Evolutionary conservation across 2,329 filamentous ascomycete genomes (phyloP), one percentile per base, ranked within the genome.

Genomic region (Hypoxylon sp.): DNA sequence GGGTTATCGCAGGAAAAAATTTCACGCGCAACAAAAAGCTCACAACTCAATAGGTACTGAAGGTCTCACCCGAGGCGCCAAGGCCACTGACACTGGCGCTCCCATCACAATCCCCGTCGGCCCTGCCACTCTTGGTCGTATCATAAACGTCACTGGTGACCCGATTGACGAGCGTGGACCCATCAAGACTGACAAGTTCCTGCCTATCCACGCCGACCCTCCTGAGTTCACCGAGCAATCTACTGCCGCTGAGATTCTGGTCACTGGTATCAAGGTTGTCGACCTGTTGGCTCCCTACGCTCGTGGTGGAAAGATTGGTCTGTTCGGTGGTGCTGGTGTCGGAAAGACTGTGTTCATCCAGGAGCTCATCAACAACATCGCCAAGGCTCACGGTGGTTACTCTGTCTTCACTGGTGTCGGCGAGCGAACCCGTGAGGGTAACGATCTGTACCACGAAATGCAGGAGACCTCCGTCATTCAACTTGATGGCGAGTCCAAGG

Each of bases 361-460:
- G 90, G 96, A 99, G 88, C 87, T 99, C 82, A 99, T 99, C 88
- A 99, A 99, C 94, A 99, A 99, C 92, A 98, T 99, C 82, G 96
- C 96, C 86, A 98, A 98, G 91, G 96, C 96, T 78, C 96, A 99
- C 89, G 96, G 96, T 97, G 96, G 96, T 97, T 99, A 97, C 93
- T 99, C 96, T 76, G 96, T 99, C 83, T 99, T 99, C 92, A 97
- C 94, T 82, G 96, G 96, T 95, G 96, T 99, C 86, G 96, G 96
- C 84, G 96, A 99, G 92, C 95, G 96, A 89, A 99, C 96, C 82
- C 96, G 96, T 93, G 96, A 99, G 91, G 96, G 96, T 90, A 99
- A 99, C 91, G 96, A 99, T 91, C 85, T 99, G 89, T 99, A 99
- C 92, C 95, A 99, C 87, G 96, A 99, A 90, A 99, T 99, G 96